A percentile compares a stretch with the other conserved stretches of the same genome.
These are phyloP conservation scores for Clausena lansium DNA, from an alignment of 345 rosid species.

Conservation along the genomic window DNA sequence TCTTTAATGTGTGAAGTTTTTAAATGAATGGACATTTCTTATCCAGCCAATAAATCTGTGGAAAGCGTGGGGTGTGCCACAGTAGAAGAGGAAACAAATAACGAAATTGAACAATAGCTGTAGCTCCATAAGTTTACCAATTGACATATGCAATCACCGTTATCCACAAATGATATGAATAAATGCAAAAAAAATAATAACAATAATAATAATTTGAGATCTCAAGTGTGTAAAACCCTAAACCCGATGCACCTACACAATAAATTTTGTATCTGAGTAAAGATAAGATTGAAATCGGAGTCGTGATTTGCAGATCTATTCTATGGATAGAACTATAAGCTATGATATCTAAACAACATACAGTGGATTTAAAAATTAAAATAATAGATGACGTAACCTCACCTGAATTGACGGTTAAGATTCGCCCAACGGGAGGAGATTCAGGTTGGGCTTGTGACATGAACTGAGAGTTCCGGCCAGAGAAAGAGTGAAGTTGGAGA, in stretches of 20 bases:
- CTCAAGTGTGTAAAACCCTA: neutral
- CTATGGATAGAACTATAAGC: neutral
- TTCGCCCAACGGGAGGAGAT: neutral
- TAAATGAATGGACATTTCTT: neutral
- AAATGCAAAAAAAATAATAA: neutral
- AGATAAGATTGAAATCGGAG: neutral
- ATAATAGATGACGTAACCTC: neutral
- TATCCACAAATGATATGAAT: too few species aligned
- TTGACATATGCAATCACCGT: neutral
- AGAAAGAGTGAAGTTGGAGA: neutral
- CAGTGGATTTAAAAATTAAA: neutral
- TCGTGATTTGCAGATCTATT: conserved; percentile 3
- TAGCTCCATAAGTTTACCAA: neutral
- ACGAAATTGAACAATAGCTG: neutral
- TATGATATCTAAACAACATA: neutral
- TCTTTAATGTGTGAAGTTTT: neutral
- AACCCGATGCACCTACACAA: neutral
- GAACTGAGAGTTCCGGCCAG: neutral
- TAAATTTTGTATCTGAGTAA: neutral
- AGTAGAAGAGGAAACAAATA: neutral
- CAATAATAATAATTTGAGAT: neutral
- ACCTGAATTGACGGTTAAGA: neutral
- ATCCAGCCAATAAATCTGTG: neutral
- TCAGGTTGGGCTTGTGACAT: neutral
- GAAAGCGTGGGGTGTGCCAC: neutral